Percentiles rank a stretch among this genome's conserved stretches.
Conservation (phyloP, 225 moss, liverwort and hornwort genomes). For the Polytrichum commune region DNA sequence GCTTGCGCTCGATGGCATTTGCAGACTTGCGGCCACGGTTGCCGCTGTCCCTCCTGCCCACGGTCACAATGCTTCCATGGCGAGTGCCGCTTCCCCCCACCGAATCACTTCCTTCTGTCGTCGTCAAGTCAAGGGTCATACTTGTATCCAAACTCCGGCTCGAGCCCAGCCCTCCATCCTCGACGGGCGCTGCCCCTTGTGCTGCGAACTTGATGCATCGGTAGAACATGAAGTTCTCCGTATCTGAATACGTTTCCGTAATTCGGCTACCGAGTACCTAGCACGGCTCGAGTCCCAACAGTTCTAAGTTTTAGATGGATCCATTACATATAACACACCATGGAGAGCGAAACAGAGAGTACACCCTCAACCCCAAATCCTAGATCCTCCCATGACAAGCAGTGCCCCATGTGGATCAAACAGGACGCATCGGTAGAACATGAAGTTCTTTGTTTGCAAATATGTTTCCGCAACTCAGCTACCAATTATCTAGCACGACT, state of each 20-base stretch:
- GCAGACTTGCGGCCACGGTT: conserved; percentile 19
- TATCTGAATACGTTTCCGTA: conserved; percentile 33
- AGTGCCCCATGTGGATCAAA: conserved; percentile 21
- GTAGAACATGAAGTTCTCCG: conserved; percentile 35
- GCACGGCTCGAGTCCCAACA: too few relatives aligned
- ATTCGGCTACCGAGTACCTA: conserved; percentile 38
- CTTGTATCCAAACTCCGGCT: conserved; percentile 34
- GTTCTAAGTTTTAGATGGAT: too few relatives aligned
- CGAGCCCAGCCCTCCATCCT: conserved; percentile 18
- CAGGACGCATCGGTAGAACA: conserved; percentile 33
- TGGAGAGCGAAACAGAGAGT: too few relatives aligned
- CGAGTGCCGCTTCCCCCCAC: conserved; percentile 17
- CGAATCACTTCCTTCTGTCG: conserved; percentile 31
- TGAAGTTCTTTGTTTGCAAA: conserved; percentile 27
- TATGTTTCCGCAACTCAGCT: conserved; percentile 37
- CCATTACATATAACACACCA: too few relatives aligned
- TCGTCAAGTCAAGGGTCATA: conserved; percentile 24
- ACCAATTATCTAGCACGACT: conserved; percentile 16
- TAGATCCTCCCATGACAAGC: conserved; percentile 5
- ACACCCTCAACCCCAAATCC: not conserved
- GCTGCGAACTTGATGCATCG: conserved; percentile 33
- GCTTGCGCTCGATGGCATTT: conserved; percentile 12
- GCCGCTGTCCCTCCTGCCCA: conserved; percentile 27
- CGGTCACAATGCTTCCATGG: conserved; percentile 22
- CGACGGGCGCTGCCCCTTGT: conserved; percentile 4